Percentiles rank a stretch among this genome's conserved stretches.
Evolutionary conservation across 768 basidiomycete species (phyloP).

Genomic region (Stropharia rugosoannulata): DNA sequence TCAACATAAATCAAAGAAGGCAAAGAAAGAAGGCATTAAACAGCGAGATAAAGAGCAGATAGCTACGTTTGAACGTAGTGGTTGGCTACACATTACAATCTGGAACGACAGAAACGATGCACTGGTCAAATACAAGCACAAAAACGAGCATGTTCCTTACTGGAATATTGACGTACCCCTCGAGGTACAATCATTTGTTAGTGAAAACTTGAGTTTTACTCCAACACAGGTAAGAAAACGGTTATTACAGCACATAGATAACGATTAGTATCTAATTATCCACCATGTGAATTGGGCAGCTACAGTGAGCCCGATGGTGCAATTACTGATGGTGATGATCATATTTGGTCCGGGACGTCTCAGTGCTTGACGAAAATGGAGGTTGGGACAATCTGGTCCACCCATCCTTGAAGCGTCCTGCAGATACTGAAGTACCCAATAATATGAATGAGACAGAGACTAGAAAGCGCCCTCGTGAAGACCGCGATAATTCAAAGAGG

Average conservation of each 20-base stretch:
- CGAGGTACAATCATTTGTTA: conserved; percentile 3
- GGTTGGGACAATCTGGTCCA: neutral
- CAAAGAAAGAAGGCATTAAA: conserved; percentile 14
- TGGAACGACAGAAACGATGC: neutral
- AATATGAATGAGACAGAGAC: neutral
- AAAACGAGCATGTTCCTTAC: conserved; percentile 17
- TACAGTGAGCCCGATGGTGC: neutral
- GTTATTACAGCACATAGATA: too few species aligned
- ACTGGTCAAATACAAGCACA: conserved; percentile 15
- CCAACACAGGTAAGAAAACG: neutral
- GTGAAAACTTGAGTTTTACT: neutral
- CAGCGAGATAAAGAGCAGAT: conserved; percentile 22
- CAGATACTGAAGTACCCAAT: neutral
- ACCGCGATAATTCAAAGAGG: too few species aligned
- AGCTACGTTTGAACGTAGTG: conserved; percentile 21
- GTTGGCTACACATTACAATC: conserved; percentile 22
- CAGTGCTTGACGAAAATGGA: neutral
- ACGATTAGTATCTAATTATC: too few species aligned
- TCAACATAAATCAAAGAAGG: conserved; percentile 20
- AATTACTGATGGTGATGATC: neutral
- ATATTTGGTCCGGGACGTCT: neutral
- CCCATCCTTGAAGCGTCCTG: neutral
- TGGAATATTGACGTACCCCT: conserved; percentile 15
- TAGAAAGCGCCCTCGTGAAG: neutral
- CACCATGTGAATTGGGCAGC: neutral